phyloP scores from a whole-genome alignment of 1,284 basidiomycete species.

The Malassezia furfur region DNA sequence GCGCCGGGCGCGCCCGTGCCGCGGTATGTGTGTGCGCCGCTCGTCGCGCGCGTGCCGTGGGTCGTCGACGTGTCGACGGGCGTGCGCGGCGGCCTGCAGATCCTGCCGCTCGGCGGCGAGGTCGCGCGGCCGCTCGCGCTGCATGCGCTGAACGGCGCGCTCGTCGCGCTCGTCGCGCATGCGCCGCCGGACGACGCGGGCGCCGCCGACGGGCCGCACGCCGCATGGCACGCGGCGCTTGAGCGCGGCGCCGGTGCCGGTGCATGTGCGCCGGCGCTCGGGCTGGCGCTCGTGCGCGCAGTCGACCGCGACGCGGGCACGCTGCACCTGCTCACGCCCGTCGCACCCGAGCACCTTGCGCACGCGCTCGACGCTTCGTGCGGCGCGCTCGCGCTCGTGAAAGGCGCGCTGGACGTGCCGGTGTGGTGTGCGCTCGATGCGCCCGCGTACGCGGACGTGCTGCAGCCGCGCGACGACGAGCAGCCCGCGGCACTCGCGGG shows the following conservation, averaged over 20 bases:
- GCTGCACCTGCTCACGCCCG: slow-evolving; percentile 35
- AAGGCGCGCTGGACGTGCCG: slow-evolving; percentile 78
- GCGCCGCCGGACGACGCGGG: not conserved
- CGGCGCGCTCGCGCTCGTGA: slow-evolving; percentile 54
- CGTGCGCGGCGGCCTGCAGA: slow-evolving; percentile 56
- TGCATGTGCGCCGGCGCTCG: slow-evolving; percentile 12
- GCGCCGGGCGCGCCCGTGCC: not conserved
- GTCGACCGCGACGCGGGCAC: slow-evolving; percentile 22
- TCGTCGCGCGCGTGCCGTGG: slow-evolving; percentile 51
- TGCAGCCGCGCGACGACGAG: slow-evolving; percentile 17
- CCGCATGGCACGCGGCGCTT: slow-evolving; percentile 22
- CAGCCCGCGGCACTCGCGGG: slow-evolving; percentile 52
- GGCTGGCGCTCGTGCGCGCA: slow-evolving; percentile 36
- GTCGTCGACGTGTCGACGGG: slow-evolving; percentile 54
- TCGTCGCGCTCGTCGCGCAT: slow-evolving; percentile 56
- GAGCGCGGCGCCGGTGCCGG: slow-evolving; percentile 3
- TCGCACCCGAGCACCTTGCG: slow-evolving; percentile 59
- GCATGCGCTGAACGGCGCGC: slow-evolving; percentile 66
- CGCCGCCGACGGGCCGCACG: not conserved
- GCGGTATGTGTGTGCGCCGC: slow-evolving; percentile 61
- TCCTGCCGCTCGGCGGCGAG: slow-evolving; percentile 26
- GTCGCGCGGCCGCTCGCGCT: slow-evolving; percentile 30
- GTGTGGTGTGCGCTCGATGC: slow-evolving; percentile 78
- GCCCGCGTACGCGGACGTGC: slow-evolving; percentile 39
- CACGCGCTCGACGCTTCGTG: slow-evolving; percentile 50